Evolutionary conservation across 2,329 filamentous ascomycete genomes (phyloP), one percentile per base, ranked within the genome.

Genomic region (Fusarium hainanense): DNA sequence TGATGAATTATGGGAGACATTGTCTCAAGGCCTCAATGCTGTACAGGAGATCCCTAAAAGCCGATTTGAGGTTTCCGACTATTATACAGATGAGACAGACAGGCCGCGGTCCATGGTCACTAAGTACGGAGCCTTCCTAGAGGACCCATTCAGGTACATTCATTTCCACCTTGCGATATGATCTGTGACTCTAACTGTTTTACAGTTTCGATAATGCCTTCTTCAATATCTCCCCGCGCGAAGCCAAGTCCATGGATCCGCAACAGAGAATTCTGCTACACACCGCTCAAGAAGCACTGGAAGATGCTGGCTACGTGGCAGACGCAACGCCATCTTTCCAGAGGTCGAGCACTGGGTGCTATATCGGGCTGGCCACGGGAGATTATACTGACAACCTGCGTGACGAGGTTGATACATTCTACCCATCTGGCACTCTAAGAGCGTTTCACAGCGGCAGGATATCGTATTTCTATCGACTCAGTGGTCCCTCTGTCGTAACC

Each of bases 211-310:
- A 58, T 9, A 58, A 51, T 34, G 6, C 21, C 18, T 58, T 58
- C 40, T 58, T 58, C 28, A 51, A 58, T 14, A 58, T 58, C 7
- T 58, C 55, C 7, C 55, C 55, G 1, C 37, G 47, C 2, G 55
- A 58, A 37, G 55, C 55, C 13, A 58, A 44, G 23, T 52, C 46
- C 1, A 58, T 52, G 46, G 55, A 58, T 34, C 55, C 55, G 0
- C 46, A 51, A 18, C 55, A 58, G 40, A 43, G 55, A 7, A 14
- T 58, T 8, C 21, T 52, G 2, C 47, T 58, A 4, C 55, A 44
- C 12, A 4, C 40, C 14, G 55, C 40, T 3, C 47, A 58, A 1
- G 46, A 44, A 20, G 55, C 55, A 14, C 46, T 58, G 1, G 55
- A 58, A 12, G 47, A 52, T n/a, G 55, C 55, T 28, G 55, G 55